A percentile compares a stretch with the other conserved stretches of the same genome.
Conservation (phyloP, 352 stramenopile genomes). For the Phytophthora pseudosyringae region DNA sequence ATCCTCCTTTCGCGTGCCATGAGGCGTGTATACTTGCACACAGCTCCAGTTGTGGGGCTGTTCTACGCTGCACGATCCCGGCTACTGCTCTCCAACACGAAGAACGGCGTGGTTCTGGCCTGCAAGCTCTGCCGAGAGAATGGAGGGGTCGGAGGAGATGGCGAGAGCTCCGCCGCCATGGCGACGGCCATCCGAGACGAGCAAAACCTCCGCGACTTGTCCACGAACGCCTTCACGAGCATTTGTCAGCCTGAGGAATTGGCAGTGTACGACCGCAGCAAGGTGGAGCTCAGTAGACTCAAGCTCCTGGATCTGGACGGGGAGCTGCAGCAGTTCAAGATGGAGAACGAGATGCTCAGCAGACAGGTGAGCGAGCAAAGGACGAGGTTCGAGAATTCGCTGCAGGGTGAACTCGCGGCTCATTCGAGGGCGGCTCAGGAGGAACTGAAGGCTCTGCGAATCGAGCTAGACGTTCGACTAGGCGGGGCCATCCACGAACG, state of each 20-base stretch:
- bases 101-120: constrained; percentile 49
- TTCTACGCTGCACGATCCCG: constrained; percentile 42
- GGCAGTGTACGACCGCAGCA: constrained; percentile 61
- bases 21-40: constrained; percentile 57
- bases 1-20: constrained; percentile 42
- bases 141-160: constrained; percentile 1
- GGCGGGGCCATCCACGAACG: constrained; percentile 34
- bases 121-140: constrained; percentile 32
- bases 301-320: constrained; percentile 65
- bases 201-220: constrained; percentile 30
- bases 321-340: constrained; percentile 70
- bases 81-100: constrained; percentile 50
- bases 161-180: constrained; percentile 19
- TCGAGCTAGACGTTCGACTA: constrained; percentile 39
- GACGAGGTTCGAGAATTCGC: constrained; percentile 40
- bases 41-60: constrained; percentile 46
- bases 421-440: constrained; percentile 29
- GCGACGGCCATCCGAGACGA: constrained; percentile 33
- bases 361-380: constrained; percentile 60
- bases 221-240: constrained; percentile 25
- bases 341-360: constrained; percentile 75
- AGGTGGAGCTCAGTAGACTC: constrained; percentile 56
- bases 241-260: constrained; percentile 67
- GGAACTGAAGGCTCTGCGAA: constrained; percentile 36
- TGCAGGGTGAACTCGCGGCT: constrained; percentile 39